These are phyloP conservation scores for Pyrenopolyporus hunteri DNA, from an alignment of 495 filamentous ascomycete genomes.

Conservation along the genomic window DNA sequence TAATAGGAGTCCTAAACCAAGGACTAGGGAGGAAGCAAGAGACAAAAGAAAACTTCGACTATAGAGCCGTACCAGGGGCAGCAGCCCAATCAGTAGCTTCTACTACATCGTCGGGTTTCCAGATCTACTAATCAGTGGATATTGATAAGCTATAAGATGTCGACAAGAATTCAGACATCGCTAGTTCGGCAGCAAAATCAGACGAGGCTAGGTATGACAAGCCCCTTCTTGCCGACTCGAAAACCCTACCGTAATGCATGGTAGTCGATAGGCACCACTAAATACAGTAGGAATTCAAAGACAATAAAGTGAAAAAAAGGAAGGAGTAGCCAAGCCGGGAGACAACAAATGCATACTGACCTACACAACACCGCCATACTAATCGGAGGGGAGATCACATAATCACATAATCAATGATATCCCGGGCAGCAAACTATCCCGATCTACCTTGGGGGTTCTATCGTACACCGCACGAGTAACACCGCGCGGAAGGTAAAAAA, in stretches of 20 bases:
- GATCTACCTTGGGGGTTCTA: no score
- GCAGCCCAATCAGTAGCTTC: neutral
- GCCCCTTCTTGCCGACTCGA: no score
- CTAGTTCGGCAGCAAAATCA: no score
- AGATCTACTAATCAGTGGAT: neutral
- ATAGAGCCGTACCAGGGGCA: slow-evolving; percentile 3
- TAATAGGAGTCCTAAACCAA: neutral
- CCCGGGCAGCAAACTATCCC: neutral
- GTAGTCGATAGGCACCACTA: no score
- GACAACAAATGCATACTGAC: no score
- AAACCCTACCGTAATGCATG: no score
- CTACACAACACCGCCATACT: no score
- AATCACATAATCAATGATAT: neutral
- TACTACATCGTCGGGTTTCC: neutral
- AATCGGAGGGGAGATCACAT: no score
- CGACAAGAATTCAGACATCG: no score
- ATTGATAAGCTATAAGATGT: neutral
- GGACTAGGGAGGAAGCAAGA: neutral
- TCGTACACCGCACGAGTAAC: neutral
- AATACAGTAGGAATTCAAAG: neutral
- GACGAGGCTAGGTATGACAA: no score
- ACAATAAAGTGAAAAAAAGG: no score
- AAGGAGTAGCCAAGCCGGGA: no score
- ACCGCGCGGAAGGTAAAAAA: neutral
- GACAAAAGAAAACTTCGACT: neutral